phyloP scores from a whole-genome alignment of 2,329 filamentous ascomycete species.

The Beauveria bassiana region DNA sequence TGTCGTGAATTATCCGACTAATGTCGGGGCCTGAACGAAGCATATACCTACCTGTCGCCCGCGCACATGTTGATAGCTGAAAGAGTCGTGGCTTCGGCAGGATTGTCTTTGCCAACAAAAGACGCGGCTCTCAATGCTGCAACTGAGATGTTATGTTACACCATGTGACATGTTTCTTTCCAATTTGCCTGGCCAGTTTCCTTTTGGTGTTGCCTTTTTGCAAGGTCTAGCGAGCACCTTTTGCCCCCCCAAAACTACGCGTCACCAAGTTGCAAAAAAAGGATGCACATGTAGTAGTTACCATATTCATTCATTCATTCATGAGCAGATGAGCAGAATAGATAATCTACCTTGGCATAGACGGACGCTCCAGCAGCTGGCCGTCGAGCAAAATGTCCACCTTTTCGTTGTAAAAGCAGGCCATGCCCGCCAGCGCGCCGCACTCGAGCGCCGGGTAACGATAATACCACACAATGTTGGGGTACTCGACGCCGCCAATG shows the following conservation, averaged over 20 bases:
- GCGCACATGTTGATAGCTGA: too few species aligned
- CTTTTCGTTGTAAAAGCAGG: slow-evolving; percentile 64
- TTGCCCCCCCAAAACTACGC: background rate
- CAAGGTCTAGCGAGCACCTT: background rate
- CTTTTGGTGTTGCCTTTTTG: background rate
- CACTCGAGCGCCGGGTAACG: slow-evolving; percentile 48
- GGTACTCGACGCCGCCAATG: slow-evolving; percentile 33
- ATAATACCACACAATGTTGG: slow-evolving; percentile 58
- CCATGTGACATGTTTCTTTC: too few species aligned
- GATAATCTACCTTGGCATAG: background rate
- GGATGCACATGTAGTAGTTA: too few species aligned
- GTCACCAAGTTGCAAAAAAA: too few species aligned
- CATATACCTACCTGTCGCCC: too few species aligned
- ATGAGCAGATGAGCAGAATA: background rate
- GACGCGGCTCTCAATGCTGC: background rate
- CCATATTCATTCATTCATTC: background rate
- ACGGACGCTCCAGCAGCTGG: slow-evolving; percentile 23
- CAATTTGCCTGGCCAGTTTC: too few species aligned
- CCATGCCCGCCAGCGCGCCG: slow-evolving; percentile 42
- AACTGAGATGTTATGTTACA: too few species aligned
- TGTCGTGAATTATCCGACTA: too few species aligned
- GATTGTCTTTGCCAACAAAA: too few species aligned
- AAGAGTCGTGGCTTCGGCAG: too few species aligned
- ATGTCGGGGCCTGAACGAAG: too few species aligned
- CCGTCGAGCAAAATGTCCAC: slow-evolving; percentile 56